Evolutionary conservation across 129 eudicot species (phyloP).

Genomic region (Chrysanthemum seticuspe): DNA sequence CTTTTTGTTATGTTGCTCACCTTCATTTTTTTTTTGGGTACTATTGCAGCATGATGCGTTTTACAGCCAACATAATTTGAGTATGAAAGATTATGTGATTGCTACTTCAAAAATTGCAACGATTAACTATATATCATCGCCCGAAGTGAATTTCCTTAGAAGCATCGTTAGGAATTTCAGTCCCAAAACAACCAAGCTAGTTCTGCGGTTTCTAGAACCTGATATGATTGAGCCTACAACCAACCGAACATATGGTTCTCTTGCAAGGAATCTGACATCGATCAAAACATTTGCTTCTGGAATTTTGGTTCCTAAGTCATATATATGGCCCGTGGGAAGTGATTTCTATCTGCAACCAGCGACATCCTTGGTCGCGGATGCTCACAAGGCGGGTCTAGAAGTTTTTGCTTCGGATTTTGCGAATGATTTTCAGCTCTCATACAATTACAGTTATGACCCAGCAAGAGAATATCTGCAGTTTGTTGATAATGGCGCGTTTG

Average conservation of each 20-base stretch:
- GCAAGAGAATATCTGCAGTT: slow-evolving; percentile 61
- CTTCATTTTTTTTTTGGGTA: too few relatives aligned
- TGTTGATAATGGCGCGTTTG: slow-evolving; percentile 68
- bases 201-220: slow-evolving; percentile 62
- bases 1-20: too few relatives aligned
- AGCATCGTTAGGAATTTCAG: slow-evolving; percentile 47
- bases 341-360: slow-evolving; percentile 47
- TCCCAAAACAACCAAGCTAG: slow-evolving; percentile 49
- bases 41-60: slow-evolving; percentile 55
- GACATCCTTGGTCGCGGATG: slow-evolving; percentile 76
- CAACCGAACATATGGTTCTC: slow-evolving; percentile 76
- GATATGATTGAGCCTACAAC: slow-evolving; percentile 65
- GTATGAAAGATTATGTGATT: slow-evolving; percentile 63
- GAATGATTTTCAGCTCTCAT: slow-evolving; percentile 61
- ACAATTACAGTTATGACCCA: slow-evolving; percentile 84
- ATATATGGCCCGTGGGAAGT: slow-evolving; percentile 64
- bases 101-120: slow-evolving; percentile 39
- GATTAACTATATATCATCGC: slow-evolving; percentile 72
- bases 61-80: slow-evolving; percentile 65
- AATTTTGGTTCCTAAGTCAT: slow-evolving; percentile 77
- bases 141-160: slow-evolving; percentile 70
- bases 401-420: slow-evolving; percentile 69
- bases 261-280: slow-evolving; percentile 59
- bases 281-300: slow-evolving; percentile 80
- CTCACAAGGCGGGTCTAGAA: slow-evolving; percentile 70